Percentiles rank a stretch among this genome's conserved stretches.
Evolutionary conservation across 208 protist species (phyloP).

Genomic region (Crithidia brevicula): DNA sequence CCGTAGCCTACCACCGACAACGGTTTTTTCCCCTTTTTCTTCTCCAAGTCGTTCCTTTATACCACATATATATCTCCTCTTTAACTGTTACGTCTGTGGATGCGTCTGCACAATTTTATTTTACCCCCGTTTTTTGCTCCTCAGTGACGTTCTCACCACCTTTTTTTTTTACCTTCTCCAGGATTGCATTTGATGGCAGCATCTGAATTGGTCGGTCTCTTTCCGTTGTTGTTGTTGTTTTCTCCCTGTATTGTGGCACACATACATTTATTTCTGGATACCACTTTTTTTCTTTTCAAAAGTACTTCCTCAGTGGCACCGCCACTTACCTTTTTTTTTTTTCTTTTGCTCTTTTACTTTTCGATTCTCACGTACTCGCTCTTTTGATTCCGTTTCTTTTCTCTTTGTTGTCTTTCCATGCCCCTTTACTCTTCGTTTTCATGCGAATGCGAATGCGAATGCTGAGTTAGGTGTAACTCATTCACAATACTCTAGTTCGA

Average conservation of each 20-base stretch:
- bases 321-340: constrained; percentile 3
- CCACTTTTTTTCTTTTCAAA: neutral
- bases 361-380: neutral
- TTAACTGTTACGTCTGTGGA: constrained; percentile 1
- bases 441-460: no score
- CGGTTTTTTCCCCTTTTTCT: neutral
- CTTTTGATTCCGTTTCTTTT: constrained; percentile 1
- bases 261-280: no score
- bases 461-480: no score
- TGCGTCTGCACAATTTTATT: neutral
- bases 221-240: constrained; percentile 1
- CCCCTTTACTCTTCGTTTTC: neutral
- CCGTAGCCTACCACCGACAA: no score
- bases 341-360: neutral
- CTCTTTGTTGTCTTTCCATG: neutral
- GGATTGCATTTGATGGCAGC: no score
- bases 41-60: neutral
- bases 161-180: constrained; percentile 13
- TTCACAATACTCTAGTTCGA: no score
- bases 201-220: constrained; percentile 1
- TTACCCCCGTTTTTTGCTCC: neutral
- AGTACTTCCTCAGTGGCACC: no score
- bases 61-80: neutral
- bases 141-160: neutral
- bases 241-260: no score